Conservation (phyloP, 805 yeast genomes). For the Suhomyces faveliae region DNA sequence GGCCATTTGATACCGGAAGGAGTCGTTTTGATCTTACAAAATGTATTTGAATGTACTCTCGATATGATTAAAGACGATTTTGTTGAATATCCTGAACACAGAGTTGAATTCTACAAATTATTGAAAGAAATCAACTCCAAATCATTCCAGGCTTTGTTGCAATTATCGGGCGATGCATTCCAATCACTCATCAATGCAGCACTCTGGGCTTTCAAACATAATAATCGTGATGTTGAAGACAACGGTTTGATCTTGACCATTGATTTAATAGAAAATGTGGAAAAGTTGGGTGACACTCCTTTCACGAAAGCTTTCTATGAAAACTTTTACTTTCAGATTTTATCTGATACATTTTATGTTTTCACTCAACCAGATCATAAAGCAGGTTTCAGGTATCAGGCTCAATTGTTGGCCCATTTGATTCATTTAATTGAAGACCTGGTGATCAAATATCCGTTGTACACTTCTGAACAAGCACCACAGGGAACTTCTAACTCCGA, state of each 20-base stretch:
- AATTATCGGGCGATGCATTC: conserved; percentile 89
- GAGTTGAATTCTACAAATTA: conserved; percentile 92
- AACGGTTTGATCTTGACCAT: conserved; percentile 82
- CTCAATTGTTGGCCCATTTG: conserved; percentile 78
- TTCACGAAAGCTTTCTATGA: conserved; percentile 85
- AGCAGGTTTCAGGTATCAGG: conserved; percentile 89
- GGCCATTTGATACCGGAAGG: conserved; percentile 88
- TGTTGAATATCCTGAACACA: conserved; percentile 95
- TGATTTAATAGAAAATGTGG: conserved; percentile 83
- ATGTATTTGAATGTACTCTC: conserved; percentile 91
- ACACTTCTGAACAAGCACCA: conserved; percentile 76
- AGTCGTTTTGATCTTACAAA: conserved; percentile 80
- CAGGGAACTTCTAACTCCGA: conserved; percentile 79
- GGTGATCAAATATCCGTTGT: conserved; percentile 74
- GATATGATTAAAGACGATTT: conserved; percentile 95
- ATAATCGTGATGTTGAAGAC: conserved; percentile 94
- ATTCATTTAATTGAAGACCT: conserved; percentile 78
- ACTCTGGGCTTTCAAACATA: conserved; percentile 97
- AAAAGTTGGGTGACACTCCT: conserved; percentile 64
- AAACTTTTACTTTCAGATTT: conserved; percentile 82
- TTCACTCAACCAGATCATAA: conserved; percentile 97
- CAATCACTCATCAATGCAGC: conserved; percentile 90
- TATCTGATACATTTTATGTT: conserved; percentile 89
- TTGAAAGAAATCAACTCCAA: conserved; percentile 82
- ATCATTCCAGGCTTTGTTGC: conserved; percentile 81